Base-by-base conservation (phyloP, 2,329 filamentous ascomycete species). In the Fusarium lyarnte region DNA sequence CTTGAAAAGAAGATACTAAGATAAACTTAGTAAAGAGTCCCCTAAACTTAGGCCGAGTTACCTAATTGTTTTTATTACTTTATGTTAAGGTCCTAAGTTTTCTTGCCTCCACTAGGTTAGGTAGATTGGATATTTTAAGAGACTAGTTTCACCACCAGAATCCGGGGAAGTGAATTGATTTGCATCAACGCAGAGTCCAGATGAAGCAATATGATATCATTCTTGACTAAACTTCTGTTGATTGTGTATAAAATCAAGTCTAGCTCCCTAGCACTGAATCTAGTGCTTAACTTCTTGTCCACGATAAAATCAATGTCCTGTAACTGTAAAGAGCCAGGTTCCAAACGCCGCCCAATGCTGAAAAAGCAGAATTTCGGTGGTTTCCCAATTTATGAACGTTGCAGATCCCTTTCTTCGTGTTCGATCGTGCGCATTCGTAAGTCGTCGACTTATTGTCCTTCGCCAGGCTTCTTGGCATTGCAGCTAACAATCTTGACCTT, bases 401-500 rank as follows among this genome's bases (percentile, higher is more conserved):
- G 23, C 47, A 21, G 54, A 31, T 19, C 19, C 36, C 31, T n/a
- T 46, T 58, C 23, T 45, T 46, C 52, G 39, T 54, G n/a, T 45
- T 27, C 41, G 51, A 41, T 43, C 33, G 31, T 47, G 27, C 41
- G 35, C 51, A 23, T 58, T 51, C 38, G 17, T 42, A 23, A 52
- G 29, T 27, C 25, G 27, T 46, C n/a, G 23, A 23, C 29, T 66
- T 70, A 76, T 66, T 52, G 66, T 54, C 77, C 79, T 65, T 87
- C 85, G 59, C 84, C 84, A 5, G 84, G 84, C 76, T 85, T 87
- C 87, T 98, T 98, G 75, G 95, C 95, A 79, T 97, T 97, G 84
- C 95, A 98, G 84, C 94, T 97, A 54, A 99, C 96, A 76, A 99
- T 99, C 90, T 98, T 98, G 83, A 99, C 93, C 82, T 94, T 95